These are phyloP conservation scores for Pichia gijzeniarum DNA, from an alignment of 805 yeast species.

Conservation along the genomic window DNA sequence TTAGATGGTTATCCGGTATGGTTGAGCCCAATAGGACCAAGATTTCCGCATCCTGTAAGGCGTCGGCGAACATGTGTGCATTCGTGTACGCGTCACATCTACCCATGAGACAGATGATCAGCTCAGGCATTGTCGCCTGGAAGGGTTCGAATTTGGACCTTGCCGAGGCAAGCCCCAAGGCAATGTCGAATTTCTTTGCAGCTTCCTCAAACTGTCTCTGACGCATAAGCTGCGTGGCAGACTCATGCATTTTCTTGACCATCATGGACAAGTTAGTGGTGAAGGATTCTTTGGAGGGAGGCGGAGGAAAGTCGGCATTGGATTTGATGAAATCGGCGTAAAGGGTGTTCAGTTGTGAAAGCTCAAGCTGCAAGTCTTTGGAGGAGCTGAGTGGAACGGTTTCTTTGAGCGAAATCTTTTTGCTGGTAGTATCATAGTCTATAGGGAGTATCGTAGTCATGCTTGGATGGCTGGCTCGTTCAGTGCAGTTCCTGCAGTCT, in stretches of 20 bases:
- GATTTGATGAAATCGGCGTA: constrained; percentile 38
- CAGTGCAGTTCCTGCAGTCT: no score
- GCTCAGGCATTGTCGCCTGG: constrained; percentile 64
- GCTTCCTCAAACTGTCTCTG: constrained; percentile 52
- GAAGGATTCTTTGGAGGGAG: constrained; percentile 49
- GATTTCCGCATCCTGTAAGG: constrained; percentile 64
- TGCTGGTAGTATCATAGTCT: constrained; percentile 26
- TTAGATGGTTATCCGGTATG: constrained; percentile 63
- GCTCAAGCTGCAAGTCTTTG: constrained; percentile 25
- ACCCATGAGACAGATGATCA: constrained; percentile 58
- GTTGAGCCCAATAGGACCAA: constrained; percentile 51
- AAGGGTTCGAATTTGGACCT: constrained; percentile 71
- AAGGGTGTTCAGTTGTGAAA: constrained; percentile 31
- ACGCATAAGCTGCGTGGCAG: constrained; percentile 55
- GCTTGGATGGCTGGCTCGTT: no score
- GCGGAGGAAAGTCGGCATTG: constrained; percentile 45
- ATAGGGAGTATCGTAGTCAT: constrained; percentile 22
- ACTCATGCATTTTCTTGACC: constrained; percentile 58
- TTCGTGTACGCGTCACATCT: constrained; percentile 64
- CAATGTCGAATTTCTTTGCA: constrained; percentile 55
- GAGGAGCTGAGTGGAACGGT: constrained; percentile 16
- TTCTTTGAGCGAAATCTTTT: constrained; percentile 24
- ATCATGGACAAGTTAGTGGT: constrained; percentile 49
- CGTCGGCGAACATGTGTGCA: constrained; percentile 47
- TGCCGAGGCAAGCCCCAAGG: constrained; percentile 59